Conservation (phyloP, 1,284 basidiomycete genomes). For the Ustilago shanxiensis region DNA sequence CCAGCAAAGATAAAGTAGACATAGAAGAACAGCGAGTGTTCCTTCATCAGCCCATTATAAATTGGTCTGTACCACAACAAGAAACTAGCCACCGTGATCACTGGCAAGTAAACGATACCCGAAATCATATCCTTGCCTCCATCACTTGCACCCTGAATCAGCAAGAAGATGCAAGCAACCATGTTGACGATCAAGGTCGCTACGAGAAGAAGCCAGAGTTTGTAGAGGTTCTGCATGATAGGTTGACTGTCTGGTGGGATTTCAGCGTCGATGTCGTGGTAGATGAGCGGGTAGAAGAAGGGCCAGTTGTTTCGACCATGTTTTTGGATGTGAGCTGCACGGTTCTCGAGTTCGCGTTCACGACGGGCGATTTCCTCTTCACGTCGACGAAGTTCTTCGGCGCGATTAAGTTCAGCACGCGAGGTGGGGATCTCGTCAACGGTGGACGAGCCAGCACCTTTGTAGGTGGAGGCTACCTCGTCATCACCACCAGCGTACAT, state of each 20-base stretch:
- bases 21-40: constrained; percentile 74
- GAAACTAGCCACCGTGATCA: constrained; percentile 86
- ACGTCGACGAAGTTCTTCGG: constrained; percentile 78
- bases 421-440: constrained; percentile 46
- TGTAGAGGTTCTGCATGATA: constrained; percentile 80
- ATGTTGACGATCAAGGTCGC: constrained; percentile 88
- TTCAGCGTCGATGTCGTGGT: constrained; percentile 89
- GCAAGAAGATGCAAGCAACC: constrained; percentile 87
- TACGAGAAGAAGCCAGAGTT: constrained; percentile 72
- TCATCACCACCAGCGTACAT: constrained; percentile 53
- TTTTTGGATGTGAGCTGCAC: constrained; percentile 78
- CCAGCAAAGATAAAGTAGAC: constrained; percentile 76
- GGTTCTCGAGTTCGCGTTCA: constrained; percentile 77
- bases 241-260: constrained; percentile 85
- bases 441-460: constrained; percentile 11
- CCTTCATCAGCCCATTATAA: constrained; percentile 97
- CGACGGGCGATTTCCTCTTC: constrained; percentile 84
- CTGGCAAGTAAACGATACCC: constrained; percentile 80
- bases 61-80: constrained; percentile 87
- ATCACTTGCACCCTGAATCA: constrained; percentile 80
- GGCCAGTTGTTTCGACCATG: constrained; percentile 92
- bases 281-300: constrained; percentile 90
- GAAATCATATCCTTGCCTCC: constrained; percentile 83
- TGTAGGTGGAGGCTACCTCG: constrained; percentile 50
- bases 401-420: constrained; percentile 71